These are phyloP conservation scores for Pseudogymnoascus sp. DNA, from an alignment of 2,329 filamentous ascomycete genomes.

Conservation along the genomic window DNA sequence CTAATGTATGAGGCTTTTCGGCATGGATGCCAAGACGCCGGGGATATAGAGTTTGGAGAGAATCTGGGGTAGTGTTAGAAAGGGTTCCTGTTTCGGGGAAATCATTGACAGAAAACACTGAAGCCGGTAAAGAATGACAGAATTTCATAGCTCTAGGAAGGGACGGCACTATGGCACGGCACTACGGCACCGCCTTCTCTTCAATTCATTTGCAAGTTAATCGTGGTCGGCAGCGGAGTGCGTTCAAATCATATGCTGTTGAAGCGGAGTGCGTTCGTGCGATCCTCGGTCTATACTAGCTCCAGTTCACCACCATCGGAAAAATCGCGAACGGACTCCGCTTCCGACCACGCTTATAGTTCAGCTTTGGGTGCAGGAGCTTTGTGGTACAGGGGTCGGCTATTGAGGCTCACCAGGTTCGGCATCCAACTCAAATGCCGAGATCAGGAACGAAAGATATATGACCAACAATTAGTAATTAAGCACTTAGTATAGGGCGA, in stretches of 20 bases:
- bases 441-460: not conserved
- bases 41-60: not conserved
- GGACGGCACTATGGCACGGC: not conserved
- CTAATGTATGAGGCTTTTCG: not conserved
- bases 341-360: too few species aligned
- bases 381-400: not conserved
- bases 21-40: not conserved
- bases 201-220: constrained; percentile 11
- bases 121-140: not conserved
- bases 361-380: too few species aligned
- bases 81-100: not conserved
- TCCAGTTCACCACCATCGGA: too few species aligned
- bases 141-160: not conserved
- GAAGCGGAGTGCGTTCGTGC: not conserved
- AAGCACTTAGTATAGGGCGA: not conserved
- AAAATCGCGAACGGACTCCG: too few species aligned
- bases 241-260: constrained; percentile 16
- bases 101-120: not conserved
- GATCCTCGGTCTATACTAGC: not conserved
- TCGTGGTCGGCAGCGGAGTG: constrained; percentile 37
- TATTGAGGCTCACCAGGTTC: not conserved
- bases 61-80: not conserved
- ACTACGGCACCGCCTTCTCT: not conserved
- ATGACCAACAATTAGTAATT: not conserved
- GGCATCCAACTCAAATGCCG: not conserved